Percentiles rank a stretch among this genome's conserved stretches.
Conservation (phyloP, 2,329 filamentous ascomycete species). For the Phaeosphaeriaceae sp. region DNA sequence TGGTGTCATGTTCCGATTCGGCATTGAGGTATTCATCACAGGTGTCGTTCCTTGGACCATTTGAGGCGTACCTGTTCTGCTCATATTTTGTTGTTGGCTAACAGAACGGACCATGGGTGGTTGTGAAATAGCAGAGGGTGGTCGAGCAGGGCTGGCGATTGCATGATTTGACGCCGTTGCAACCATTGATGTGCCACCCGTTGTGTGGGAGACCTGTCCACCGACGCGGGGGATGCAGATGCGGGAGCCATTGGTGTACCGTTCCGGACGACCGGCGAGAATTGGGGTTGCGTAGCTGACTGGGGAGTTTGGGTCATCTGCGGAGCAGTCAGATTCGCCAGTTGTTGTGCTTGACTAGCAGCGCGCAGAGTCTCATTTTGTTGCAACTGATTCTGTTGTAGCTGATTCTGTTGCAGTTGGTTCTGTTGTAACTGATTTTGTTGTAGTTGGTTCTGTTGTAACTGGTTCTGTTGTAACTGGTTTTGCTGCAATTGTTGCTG, state of each 20-base stretch:
- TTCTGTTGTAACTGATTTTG: constrained; percentile 34
- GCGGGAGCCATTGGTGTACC: constrained; percentile 53
- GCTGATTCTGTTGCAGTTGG: constrained; percentile 25
- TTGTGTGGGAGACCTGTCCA: constrained; percentile 40
- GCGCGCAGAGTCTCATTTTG: constrained; percentile 47
- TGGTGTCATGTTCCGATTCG: constrained; percentile 48
- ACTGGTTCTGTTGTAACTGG: constrained; percentile 34
- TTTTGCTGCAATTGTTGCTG: constrained; percentile 24
- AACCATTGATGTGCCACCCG: constrained; percentile 55
- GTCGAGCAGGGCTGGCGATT: constrained; percentile 47
- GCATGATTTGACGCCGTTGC: constrained; percentile 46
- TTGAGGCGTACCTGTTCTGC: constrained; percentile 48
- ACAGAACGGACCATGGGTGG: constrained; percentile 47
- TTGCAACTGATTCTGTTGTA: constrained; percentile 34
- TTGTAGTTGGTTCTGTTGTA: too few relatives aligned
- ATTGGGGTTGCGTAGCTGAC: constrained; percentile 63
- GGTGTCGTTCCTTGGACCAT: constrained; percentile 46
- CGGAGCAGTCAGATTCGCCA: constrained; percentile 28
- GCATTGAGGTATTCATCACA: constrained; percentile 46
- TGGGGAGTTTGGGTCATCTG: constrained; percentile 55
- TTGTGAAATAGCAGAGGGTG: constrained; percentile 48
- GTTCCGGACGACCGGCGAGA: constrained; percentile 64
- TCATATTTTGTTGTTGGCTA: constrained; percentile 49
- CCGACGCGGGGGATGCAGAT: constrained; percentile 51
- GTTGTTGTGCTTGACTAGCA: constrained; percentile 41